Conservation (phyloP, 2,329 filamentous ascomycete genomes). For the Fusarium buharicum region DNA sequence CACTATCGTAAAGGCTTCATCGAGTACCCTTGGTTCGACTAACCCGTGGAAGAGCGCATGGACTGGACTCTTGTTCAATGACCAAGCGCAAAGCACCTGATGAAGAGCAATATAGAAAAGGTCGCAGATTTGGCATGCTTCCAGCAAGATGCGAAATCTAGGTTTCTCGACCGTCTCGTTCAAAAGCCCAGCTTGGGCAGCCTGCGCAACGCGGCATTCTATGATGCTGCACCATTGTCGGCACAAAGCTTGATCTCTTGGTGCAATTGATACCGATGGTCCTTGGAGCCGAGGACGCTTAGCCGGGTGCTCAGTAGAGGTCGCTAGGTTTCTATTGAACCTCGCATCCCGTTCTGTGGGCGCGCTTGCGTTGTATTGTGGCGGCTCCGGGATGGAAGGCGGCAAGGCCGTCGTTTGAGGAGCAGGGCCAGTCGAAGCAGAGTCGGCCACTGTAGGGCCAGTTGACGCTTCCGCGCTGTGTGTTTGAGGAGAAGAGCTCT, state of each 20-base stretch:
- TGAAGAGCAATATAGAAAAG: constrained; percentile 72
- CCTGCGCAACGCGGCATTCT: constrained; percentile 38
- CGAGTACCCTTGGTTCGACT: constrained; percentile 20
- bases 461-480: constrained; percentile 5
- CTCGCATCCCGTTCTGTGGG: constrained; percentile 1
- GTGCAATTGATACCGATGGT: neutral
- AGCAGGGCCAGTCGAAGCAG: neutral
- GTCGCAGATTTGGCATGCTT: constrained; percentile 68
- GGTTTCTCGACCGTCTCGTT: constrained; percentile 54
- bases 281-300: constrained; percentile 31
- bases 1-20: constrained; percentile 39
- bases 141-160: constrained; percentile 64
- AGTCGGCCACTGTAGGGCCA: neutral
- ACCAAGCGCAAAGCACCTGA: constrained; percentile 71
- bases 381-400: neutral
- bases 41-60: constrained; percentile 40
- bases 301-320: constrained; percentile 7
- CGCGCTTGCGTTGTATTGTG: neutral
- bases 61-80: constrained; percentile 51
- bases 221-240: constrained; percentile 27
- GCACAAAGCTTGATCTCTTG: constrained; percentile 1
- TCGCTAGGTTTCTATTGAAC: neutral
- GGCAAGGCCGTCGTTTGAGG: constrained; percentile 8
- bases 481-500: constrained; percentile 2
- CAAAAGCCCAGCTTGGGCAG: constrained; percentile 20